These are phyloP conservation scores for Quercus mongolica DNA, from an alignment of 306 rosid genomes.

Conservation along the genomic window DNA sequence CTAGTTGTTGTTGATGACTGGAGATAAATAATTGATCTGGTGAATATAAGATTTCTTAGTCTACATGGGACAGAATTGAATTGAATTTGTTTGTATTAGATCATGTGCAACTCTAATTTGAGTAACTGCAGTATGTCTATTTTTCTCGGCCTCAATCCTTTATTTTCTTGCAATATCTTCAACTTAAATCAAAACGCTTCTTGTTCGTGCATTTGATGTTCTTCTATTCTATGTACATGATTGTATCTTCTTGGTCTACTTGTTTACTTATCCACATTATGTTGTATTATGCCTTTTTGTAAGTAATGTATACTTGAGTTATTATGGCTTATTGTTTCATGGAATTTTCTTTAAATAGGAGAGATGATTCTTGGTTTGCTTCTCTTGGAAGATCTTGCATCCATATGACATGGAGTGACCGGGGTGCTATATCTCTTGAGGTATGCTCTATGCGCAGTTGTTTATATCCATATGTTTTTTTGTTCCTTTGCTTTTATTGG, in stretches of 20 bases:
- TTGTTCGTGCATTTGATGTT: neutral
- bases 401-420: conserved; percentile 86
- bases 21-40: neutral
- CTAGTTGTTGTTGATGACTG: neutral
- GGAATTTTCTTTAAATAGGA: conserved; percentile 43
- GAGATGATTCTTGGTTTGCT: conserved; percentile 92
- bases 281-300: neutral
- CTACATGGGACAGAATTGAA: neutral
- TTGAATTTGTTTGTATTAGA: neutral
- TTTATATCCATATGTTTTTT: neutral
- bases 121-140: neutral
- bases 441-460: conserved; percentile 20
- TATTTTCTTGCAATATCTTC: conserved; percentile 7
- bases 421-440: conserved; percentile 92
- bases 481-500: neutral
- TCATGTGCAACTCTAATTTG: no score
- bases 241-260: neutral
- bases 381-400: conserved; percentile 85
- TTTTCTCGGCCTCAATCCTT: neutral
- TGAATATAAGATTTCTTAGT: neutral
- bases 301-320: neutral
- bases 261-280: neutral
- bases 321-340: conserved; percentile 7
- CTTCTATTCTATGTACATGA: neutral
- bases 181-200: conserved; percentile 1